Evolutionary conservation across 2,329 filamentous ascomycete species (phyloP).

Genomic region (Metarhizium album): DNA sequence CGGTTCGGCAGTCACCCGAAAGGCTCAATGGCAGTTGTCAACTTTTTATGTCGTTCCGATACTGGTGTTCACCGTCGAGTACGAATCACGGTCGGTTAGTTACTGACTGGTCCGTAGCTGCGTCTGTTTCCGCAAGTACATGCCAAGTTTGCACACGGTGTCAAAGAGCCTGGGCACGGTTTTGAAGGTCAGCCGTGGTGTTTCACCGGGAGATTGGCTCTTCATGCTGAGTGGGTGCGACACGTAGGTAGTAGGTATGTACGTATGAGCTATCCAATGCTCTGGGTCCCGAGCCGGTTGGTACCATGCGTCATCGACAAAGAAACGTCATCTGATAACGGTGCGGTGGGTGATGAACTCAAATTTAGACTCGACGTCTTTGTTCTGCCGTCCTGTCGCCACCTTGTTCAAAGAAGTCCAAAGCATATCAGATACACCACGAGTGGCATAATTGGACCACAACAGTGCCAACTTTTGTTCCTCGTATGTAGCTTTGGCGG

Average conservation of each 20-base stretch:
- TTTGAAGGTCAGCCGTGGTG: constrained; percentile 11
- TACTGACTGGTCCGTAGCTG: too few relatives aligned
- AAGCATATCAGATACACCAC: background rate
- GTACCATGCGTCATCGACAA: background rate
- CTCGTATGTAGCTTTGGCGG: background rate
- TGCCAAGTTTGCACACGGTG: too few relatives aligned
- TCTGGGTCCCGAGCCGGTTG: background rate
- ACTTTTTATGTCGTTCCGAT: too few relatives aligned
- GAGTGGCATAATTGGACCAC: too few relatives aligned
- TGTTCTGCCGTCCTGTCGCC: background rate
- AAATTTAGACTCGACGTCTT: background rate
- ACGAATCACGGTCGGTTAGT: too few relatives aligned
- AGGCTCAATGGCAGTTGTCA: too few relatives aligned
- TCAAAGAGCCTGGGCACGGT: background rate
- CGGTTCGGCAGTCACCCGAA: too few relatives aligned
- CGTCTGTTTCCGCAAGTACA: too few relatives aligned
- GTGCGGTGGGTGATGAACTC: background rate
- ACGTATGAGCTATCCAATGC: background rate
- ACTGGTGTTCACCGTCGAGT: too few relatives aligned
- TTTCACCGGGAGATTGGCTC: constrained; percentile 18
- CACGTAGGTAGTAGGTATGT: too few relatives aligned
- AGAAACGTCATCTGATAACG: background rate
- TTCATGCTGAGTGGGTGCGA: constrained; percentile 11
- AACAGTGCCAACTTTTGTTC: background rate
- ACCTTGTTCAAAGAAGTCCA: background rate